Evolutionary conservation across 2,329 filamentous ascomycete species (phyloP).

Genomic region (Xylariaceae sp.): DNA sequence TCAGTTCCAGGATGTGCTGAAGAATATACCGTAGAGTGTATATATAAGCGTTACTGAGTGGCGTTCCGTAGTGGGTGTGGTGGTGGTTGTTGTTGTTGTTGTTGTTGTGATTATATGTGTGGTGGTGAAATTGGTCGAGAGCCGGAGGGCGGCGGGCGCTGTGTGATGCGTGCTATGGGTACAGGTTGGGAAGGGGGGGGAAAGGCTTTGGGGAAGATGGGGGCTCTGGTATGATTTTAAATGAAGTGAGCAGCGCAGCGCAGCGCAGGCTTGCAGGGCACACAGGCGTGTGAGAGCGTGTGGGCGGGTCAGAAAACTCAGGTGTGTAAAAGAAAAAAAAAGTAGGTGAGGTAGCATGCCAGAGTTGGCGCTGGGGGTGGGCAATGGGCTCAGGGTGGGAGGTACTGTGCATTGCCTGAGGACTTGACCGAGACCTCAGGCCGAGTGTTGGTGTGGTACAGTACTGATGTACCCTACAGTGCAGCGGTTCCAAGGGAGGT

Average conservation of each 20-base stretch:
- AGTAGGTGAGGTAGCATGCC: neutral
- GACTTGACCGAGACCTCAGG: too few relatives aligned
- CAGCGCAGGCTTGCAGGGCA: slow-evolving; percentile 4
- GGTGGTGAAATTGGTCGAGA: slow-evolving; percentile 3
- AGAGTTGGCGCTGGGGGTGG: too few relatives aligned
- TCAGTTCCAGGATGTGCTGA: neutral
- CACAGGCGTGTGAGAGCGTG: slow-evolving; percentile 3
- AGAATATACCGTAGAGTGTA: neutral
- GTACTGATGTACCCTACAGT: slow-evolving; percentile 1
- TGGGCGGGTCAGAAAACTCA: slow-evolving; percentile 22
- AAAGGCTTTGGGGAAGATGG: slow-evolving; percentile 26
- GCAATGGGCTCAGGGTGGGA: too few relatives aligned
- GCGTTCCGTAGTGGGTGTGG: neutral
- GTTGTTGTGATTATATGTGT: neutral
- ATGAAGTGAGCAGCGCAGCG: slow-evolving; percentile 19
- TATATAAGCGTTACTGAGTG: neutral
- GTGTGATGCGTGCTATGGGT: slow-evolving; percentile 21
- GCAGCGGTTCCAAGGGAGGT: slow-evolving; percentile 1
- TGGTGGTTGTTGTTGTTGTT: neutral
- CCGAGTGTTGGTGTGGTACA: neutral
- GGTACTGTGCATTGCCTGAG: too few relatives aligned
- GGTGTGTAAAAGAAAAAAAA: slow-evolving; percentile 4
- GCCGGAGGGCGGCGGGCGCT: slow-evolving; percentile 1
- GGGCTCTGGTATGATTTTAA: slow-evolving; percentile 32
- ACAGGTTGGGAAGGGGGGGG: slow-evolving; percentile 26